Base-by-base conservation (phyloP, 1,284 basidiomycete species). In the Psilocybe mexicana region DNA sequence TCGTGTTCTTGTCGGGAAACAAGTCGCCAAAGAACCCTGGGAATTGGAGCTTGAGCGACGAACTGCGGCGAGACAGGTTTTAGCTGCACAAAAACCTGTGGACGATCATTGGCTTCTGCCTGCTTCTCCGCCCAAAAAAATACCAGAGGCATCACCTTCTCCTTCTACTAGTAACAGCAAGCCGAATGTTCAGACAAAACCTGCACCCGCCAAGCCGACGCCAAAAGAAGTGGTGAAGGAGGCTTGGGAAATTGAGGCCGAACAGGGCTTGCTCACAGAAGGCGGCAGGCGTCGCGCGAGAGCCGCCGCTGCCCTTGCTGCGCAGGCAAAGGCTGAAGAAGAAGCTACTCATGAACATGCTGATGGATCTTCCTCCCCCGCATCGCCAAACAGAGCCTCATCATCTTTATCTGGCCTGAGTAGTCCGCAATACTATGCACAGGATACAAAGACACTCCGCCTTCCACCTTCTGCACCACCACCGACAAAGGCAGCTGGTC, bases 241-340 rank as follows among this genome's bases (percentile, higher is more conserved):
- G 65, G 68, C 77, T 30, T 92, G 89, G 89, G 89, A 92, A 65
- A 80, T 90, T 28, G 89, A 91, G 62, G 87, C 86, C 0, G 88
- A 91, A 63, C 84, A 83, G 61, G 88, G 88, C 0, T 67, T 91
- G 44, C 68, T 87, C 43, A 90, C 88, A 3, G 88, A 90, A 60
- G 88, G 87, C 14, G 87, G 85, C 10, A 80, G 79, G 56, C 74
- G 88, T 48, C 80, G 86, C 43, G 85, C 86, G 12, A 76, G 87
- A 59, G 85, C 84, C 1, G 75, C 72, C 1, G 80, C 79, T n/a
- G 76, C 77, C 25, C 74, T 74, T 10, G 70, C 72, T 4, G 65
- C 69, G n/a, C 60, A 63, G 25, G 60, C 65, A 0, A 55, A 66
- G 40, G 36, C 49, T 28, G 25, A 35, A 44, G 18, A 43, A 2